These are phyloP conservation scores for Pichia sp. DNA, from an alignment of 1,139 yeast genomes.

Conservation along the genomic window DNA sequence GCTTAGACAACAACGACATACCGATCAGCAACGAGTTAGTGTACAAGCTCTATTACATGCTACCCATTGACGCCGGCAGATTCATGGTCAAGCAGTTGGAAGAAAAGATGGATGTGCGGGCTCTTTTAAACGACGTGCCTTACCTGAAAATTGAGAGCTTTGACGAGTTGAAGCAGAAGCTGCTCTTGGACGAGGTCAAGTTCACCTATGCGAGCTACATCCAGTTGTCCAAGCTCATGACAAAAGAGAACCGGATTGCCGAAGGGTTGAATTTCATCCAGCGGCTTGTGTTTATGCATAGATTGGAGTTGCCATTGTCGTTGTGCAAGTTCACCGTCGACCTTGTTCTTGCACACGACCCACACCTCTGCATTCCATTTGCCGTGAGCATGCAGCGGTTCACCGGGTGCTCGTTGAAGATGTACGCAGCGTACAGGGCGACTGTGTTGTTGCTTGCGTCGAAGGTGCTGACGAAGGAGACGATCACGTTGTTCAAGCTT, in stretches of 20 bases:
- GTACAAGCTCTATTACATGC: slow-evolving; percentile 9
- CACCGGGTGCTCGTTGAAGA: slow-evolving; percentile 10
- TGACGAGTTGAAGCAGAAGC: slow-evolving; percentile 1
- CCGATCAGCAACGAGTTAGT: slow-evolving; percentile 8
- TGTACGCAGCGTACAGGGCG: not conserved
- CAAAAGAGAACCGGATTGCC: slow-evolving; percentile 11
- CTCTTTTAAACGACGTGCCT: slow-evolving; percentile 1
- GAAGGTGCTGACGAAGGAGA: not conserved
- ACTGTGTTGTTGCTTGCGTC: not conserved
- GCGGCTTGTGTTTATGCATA: not conserved
- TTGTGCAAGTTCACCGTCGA: slow-evolving; percentile 10
- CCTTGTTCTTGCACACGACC: not conserved
- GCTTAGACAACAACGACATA: slow-evolving; percentile 1
- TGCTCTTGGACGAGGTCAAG: not conserved
- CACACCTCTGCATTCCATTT: slow-evolving; percentile 10
- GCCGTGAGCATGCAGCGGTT: slow-evolving; percentile 11
- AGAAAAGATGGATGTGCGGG: not conserved
- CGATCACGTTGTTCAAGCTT: slow-evolving; percentile 1
- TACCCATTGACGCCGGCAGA: slow-evolving; percentile 4
- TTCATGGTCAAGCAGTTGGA: not conserved
- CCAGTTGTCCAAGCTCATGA: slow-evolving; percentile 11
- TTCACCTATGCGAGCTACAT: slow-evolving; percentile 9
- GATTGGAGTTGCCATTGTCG: slow-evolving; percentile 10
- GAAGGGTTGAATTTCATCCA: slow-evolving; percentile 14
- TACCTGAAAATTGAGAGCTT: not conserved